Percentiles rank a stretch among this genome's conserved stretches.
Evolutionary conservation across 768 basidiomycete species (phyloP).

Genomic region (Russula lepida): DNA sequence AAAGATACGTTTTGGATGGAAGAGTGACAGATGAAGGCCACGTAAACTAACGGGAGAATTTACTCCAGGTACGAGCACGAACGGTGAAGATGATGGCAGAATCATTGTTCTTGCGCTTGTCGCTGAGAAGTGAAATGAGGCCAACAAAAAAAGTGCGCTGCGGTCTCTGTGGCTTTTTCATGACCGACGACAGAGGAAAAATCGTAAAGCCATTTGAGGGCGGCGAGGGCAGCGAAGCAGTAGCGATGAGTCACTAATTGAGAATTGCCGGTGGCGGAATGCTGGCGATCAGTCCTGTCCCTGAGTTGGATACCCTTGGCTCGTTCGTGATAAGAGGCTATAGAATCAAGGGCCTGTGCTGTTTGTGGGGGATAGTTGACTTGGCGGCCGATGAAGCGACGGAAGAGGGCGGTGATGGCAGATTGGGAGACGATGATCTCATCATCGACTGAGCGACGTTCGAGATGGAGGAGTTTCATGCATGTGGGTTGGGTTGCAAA

Average conservation of each 20-base stretch:
- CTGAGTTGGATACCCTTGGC: too few species aligned
- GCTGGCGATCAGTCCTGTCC: too few species aligned
- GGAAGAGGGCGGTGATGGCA: slow-evolving; percentile 90
- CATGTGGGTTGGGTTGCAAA: slow-evolving; percentile 92
- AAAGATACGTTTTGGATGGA: slow-evolving; percentile 7
- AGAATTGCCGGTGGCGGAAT: too few species aligned
- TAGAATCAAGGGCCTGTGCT: too few species aligned
- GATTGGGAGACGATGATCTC: slow-evolving; percentile 94
- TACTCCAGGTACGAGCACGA: slow-evolving; percentile 66
- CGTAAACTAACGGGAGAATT: slow-evolving; percentile 64
- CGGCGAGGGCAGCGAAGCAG: slow-evolving; percentile 80
- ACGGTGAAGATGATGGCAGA: slow-evolving; percentile 91
- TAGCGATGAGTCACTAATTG: slow-evolving; percentile 58
- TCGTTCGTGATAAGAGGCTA: too few species aligned
- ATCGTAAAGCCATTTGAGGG: slow-evolving; percentile 95
- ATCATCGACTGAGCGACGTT: slow-evolving; percentile 85
- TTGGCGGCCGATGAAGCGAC: slow-evolving; percentile 85
- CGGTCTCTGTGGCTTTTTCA: slow-evolving; percentile 96
- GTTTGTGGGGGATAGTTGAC: too few species aligned
- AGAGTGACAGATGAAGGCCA: slow-evolving; percentile 26
- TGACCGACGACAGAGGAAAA: slow-evolving; percentile 92
- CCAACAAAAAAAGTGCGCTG: slow-evolving; percentile 96
- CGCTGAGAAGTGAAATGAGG: slow-evolving; percentile 79
- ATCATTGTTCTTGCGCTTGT: slow-evolving; percentile 85
- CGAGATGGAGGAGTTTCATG: slow-evolving; percentile 95